These are phyloP conservation scores for Periglandula ipomoeae DNA, from an alignment of 2,329 filamentous ascomycete genomes.

Conservation along the genomic window DNA sequence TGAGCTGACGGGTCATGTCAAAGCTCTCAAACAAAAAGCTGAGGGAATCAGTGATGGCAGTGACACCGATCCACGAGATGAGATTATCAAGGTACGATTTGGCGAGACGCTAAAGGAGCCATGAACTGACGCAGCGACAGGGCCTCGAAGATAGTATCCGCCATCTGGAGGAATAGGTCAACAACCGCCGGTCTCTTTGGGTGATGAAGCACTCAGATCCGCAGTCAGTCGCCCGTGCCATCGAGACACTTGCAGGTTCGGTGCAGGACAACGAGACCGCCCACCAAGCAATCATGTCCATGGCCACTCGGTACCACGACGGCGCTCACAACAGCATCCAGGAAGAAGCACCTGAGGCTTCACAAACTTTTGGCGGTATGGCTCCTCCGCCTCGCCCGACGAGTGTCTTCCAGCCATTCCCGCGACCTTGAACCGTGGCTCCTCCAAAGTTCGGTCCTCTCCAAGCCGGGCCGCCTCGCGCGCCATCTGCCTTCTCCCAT, in stretches of 20 bases:
- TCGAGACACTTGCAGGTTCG: constrained; percentile 22
- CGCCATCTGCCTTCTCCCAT: constrained; percentile 15
- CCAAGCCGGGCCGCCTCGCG: constrained; percentile 19
- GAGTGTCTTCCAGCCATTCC: constrained; percentile 17
- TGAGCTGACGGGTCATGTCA: constrained; percentile 16
- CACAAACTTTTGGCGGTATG: neutral
- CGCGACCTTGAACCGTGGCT: constrained; percentile 12
- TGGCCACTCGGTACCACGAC: constrained; percentile 5
- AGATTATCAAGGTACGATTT: constrained; percentile 23
- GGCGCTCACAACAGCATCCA: neutral
- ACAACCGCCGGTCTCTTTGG: constrained; percentile 26
- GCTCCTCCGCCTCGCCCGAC: constrained; percentile 13
- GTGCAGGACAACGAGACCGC: constrained; percentile 18
- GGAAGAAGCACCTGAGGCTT: neutral
- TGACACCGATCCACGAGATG: constrained; percentile 14
- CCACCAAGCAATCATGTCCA: constrained; percentile 18
- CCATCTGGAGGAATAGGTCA: constrained; percentile 27
- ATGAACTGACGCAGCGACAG: no score
- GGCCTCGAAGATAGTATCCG: constrained; percentile 23
- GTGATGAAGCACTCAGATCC: constrained; percentile 24
- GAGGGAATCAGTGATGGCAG: constrained; percentile 10
- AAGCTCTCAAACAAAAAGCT: constrained; percentile 19
- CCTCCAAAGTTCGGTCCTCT: constrained; percentile 24
- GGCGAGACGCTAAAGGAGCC: no score
- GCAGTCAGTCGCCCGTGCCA: constrained; percentile 20